phyloP scores from a whole-genome alignment of 805 yeast species.

The Blastobotrys attinorum region DNA sequence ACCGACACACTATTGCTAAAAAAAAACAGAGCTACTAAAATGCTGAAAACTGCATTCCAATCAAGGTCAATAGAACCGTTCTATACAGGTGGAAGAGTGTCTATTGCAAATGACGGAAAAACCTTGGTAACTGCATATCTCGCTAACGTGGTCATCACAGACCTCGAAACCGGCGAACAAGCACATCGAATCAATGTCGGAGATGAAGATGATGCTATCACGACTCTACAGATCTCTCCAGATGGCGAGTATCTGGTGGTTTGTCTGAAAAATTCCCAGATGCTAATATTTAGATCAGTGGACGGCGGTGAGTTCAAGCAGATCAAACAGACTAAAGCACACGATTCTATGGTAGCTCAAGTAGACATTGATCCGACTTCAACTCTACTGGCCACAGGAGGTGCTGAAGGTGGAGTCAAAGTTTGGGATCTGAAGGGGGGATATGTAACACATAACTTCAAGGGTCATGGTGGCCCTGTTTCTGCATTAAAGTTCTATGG shows the following conservation, averaged over 20 bases:
- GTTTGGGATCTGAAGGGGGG: constrained; percentile 92
- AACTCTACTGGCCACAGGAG: constrained; percentile 84
- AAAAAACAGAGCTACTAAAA: not conserved
- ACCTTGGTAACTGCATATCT: constrained; percentile 1
- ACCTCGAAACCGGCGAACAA: constrained; percentile 47
- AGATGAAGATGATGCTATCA: constrained; percentile 77
- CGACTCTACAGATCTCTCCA: constrained; percentile 69
- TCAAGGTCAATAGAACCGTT: constrained; percentile 62
- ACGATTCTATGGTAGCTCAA: constrained; percentile 72
- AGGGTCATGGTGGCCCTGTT: constrained; percentile 89
- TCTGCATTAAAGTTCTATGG: constrained; percentile 74
- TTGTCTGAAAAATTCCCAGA: constrained; percentile 76
- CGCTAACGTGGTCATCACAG: constrained; percentile 59
- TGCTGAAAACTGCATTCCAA: constrained; percentile 32
- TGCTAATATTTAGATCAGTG: constrained; percentile 51
- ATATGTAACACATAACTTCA: constrained; percentile 77
- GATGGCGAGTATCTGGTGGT: constrained; percentile 64
- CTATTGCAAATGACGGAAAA: constrained; percentile 48
- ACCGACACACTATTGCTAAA: not conserved
- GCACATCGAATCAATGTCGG: constrained; percentile 43
- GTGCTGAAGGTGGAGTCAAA: constrained; percentile 85
- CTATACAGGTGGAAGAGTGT: constrained; percentile 79
- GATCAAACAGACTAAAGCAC: constrained; percentile 31
- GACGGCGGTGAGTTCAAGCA: constrained; percentile 18
- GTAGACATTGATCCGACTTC: constrained; percentile 73